Percentiles rank a stretch among this genome's conserved stretches.
phyloP scores from a whole-genome alignment of 1,284 basidiomycete species.

The Ceratobasidium theobromae region DNA sequence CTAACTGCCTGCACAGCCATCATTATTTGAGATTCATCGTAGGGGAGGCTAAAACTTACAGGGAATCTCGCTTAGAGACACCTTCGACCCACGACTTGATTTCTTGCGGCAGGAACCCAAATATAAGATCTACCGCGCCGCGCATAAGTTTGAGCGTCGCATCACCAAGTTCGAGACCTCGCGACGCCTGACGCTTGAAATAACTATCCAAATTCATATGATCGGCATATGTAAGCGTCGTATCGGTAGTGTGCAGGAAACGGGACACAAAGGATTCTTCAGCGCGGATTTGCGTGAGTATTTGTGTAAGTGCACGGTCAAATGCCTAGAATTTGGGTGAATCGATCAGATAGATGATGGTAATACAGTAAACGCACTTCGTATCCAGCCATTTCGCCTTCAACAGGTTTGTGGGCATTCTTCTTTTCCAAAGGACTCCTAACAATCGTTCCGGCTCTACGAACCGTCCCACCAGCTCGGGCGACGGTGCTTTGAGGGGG shows the following conservation, averaged over 20 bases:
- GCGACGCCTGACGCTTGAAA: conserved; percentile 85
- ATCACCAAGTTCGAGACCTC: conserved; percentile 65
- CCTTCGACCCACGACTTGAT: conserved; percentile 83
- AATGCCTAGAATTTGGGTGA: conserved; percentile 58
- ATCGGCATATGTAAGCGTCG: conserved; percentile 90
- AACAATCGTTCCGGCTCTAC: conserved; percentile 73
- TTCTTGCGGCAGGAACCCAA: conserved; percentile 86
- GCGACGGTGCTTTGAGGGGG: conserved; percentile 48
- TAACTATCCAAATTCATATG: conserved; percentile 94
- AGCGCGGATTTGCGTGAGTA: conserved; percentile 72
- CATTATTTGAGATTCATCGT: background rate
- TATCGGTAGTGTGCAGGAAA: conserved; percentile 89
- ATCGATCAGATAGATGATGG: background rate
- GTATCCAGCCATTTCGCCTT: conserved; percentile 63
- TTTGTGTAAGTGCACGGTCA: conserved; percentile 69
- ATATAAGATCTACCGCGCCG: conserved; percentile 91
- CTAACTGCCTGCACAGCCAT: conserved; percentile 64
- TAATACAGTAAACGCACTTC: conserved; percentile 54
- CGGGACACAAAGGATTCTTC: conserved; percentile 91
- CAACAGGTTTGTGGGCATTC: conserved; percentile 43
- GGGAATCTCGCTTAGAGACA: conserved; percentile 70
- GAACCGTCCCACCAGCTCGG: conserved; percentile 52
- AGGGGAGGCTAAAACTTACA: conserved; percentile 56
- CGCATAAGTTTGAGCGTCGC: conserved; percentile 79
- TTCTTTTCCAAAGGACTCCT: conserved; percentile 68